These are phyloP conservation scores for Fusarium sp. DNA, from an alignment of 2,329 filamentous ascomycete genomes.

Conservation along the genomic window DNA sequence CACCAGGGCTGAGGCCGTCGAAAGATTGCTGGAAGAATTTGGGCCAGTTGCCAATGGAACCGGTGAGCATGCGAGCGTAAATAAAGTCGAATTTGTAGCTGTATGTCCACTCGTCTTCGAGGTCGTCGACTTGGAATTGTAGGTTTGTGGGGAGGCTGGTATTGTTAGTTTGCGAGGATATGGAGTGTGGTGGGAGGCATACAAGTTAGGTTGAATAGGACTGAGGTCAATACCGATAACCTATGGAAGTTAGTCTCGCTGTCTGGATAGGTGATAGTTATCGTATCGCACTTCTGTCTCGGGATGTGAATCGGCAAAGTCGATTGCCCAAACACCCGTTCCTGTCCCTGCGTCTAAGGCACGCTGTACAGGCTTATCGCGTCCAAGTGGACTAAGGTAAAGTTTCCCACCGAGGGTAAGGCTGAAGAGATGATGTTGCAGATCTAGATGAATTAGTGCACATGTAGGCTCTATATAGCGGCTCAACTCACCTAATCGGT, in stretches of 20 bases:
- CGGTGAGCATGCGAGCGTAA: constrained; percentile 56
- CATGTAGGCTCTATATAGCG: rapidly evolving
- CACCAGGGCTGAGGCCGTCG: constrained; percentile 57
- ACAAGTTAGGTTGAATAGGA: constrained; percentile 57
- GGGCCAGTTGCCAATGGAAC: constrained; percentile 53
- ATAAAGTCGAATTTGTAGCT: constrained; percentile 57
- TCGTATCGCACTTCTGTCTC: constrained; percentile 43
- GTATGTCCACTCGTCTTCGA: constrained; percentile 58
- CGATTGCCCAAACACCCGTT: constrained; percentile 61
- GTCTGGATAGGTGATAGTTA: rapidly evolving
- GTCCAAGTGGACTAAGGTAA: constrained; percentile 44
- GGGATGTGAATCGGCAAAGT: constrained; percentile 55
- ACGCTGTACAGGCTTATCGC: constrained; percentile 41
- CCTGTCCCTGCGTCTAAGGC: constrained; percentile 64
- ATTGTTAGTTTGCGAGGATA: background rate
- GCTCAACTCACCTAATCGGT: constrained; percentile 46
- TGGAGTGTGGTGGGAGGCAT: background rate
- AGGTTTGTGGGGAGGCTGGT: constrained; percentile 62
- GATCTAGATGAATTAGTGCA: constrained; percentile 35
- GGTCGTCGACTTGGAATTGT: constrained; percentile 60
- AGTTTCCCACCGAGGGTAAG: constrained; percentile 52
- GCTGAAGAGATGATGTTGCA: constrained; percentile 54
- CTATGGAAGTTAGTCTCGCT: constrained; percentile 10
- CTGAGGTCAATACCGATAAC: constrained; percentile 59
- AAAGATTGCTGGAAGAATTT: constrained; percentile 55